A percentile compares a stretch with the other conserved stretches of the same genome.
These are phyloP conservation scores for Melampsora abietis-canadensis DNA, from an alignment of 1,284 basidiomycete genomes.

Conservation along the genomic window DNA sequence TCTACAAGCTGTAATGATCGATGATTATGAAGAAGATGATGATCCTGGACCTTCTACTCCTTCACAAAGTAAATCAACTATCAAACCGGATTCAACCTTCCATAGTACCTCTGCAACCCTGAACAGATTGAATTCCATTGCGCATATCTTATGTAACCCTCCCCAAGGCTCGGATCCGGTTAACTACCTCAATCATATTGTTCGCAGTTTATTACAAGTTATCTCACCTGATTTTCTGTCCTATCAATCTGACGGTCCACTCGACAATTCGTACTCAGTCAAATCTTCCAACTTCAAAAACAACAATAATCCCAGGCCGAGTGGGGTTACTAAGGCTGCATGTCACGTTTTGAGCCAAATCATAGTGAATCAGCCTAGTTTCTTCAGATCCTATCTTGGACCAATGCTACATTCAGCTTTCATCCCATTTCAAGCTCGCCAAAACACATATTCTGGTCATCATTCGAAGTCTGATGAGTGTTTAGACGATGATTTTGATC, in stretches of 20 bases:
- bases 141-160: slow-evolving; percentile 14
- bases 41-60: background rate
- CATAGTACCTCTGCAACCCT: slow-evolving; percentile 22
- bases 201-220: slow-evolving; percentile 5
- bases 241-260: background rate
- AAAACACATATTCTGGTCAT: background rate
- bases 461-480: background rate
- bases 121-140: slow-evolving; percentile 12
- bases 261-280: background rate
- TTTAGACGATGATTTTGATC: background rate
- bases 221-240: slow-evolving; percentile 5
- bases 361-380: background rate
- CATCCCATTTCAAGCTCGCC: background rate
- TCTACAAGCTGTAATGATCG: slow-evolving; percentile 19
- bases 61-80: background rate
- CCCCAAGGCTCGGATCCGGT: background rate
- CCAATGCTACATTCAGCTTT: slow-evolving; percentile 21
- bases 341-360: slow-evolving; percentile 27
- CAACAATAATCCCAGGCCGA: background rate
- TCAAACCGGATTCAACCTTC: background rate
- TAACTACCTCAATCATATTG: slow-evolving; percentile 4
- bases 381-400: slow-evolving; percentile 14
- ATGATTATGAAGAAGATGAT: slow-evolving; percentile 28
- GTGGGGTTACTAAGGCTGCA: slow-evolving; percentile 8
- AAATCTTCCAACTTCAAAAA: slow-evolving; percentile 4